Evolutionary conservation across 2,329 filamentous ascomycete genomes (phyloP).

Genomic region (Tolypocladium amazonense): DNA sequence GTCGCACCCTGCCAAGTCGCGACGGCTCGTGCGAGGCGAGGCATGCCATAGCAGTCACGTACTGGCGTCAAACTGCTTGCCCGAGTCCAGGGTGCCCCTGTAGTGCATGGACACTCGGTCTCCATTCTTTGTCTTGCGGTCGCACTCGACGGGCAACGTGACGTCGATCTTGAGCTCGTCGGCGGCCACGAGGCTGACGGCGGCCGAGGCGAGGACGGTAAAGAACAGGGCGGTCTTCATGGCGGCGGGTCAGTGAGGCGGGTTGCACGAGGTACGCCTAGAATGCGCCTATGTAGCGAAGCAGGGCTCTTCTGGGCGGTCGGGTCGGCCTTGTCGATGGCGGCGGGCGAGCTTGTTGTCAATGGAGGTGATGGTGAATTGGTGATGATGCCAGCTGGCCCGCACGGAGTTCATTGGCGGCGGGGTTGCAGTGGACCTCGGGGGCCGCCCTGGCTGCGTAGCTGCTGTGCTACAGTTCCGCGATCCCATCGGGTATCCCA

Average conservation of each 20-base stretch:
- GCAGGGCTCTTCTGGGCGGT: neutral
- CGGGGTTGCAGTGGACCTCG: neutral
- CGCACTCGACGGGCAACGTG: constrained; percentile 64
- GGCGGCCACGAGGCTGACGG: constrained; percentile 38
- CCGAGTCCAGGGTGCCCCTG: constrained; percentile 68
- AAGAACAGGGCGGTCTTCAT: constrained; percentile 42
- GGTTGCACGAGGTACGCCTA: neutral
- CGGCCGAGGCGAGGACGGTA: constrained; percentile 40
- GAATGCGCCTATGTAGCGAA: neutral
- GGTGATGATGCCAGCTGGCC: neutral
- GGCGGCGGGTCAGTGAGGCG: constrained; percentile 10
- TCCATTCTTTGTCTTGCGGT: constrained; percentile 63
- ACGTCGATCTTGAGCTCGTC: constrained; percentile 68
- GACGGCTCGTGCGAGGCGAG: neutral
- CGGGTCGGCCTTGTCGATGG: neutral
- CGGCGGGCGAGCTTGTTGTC: neutral
- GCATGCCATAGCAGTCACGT: constrained; percentile 9
- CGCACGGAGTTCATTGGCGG: neutral
- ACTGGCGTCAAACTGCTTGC: constrained; percentile 75
- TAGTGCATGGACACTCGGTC: constrained; percentile 85
- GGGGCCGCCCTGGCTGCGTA: neutral
- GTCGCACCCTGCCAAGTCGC: neutral
- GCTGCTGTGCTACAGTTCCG: neutral
- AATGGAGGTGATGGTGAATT: neutral
- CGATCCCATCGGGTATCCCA: neutral